These are phyloP conservation scores for Pythium brassicae DNA, from an alignment of 352 stramenopile species.

Conservation along the genomic window DNA sequence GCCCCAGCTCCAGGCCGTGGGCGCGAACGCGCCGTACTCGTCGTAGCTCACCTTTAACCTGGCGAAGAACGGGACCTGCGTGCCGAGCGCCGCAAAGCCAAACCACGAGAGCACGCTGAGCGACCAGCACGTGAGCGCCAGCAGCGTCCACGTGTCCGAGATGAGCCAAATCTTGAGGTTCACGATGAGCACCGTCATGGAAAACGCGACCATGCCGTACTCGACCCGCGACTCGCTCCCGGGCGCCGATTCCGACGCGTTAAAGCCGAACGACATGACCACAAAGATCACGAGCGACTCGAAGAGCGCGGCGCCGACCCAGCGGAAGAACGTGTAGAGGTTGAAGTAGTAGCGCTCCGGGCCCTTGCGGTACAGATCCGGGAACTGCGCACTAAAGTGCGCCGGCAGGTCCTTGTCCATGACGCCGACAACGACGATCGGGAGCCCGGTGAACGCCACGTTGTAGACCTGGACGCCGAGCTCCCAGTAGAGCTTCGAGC, in stretches of 20 bases:
- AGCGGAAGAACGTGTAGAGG: slow-evolving; percentile 70
- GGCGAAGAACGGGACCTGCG: slow-evolving; percentile 48
- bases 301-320: slow-evolving; percentile 71
- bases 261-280: slow-evolving; percentile 76
- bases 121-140: slow-evolving; percentile 55
- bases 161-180: slow-evolving; percentile 93
- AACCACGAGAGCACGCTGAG: slow-evolving; percentile 75
- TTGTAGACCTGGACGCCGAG: slow-evolving; percentile 89
- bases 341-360: slow-evolving; percentile 75
- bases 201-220: slow-evolving; percentile 88
- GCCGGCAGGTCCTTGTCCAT: slow-evolving; percentile 82
- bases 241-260: slow-evolving; percentile 43
- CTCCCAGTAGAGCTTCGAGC: slow-evolving; percentile 80
- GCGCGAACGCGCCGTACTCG: slow-evolving; percentile 65
- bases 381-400: slow-evolving; percentile 71
- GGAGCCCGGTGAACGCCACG: slow-evolving; percentile 90
- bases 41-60: slow-evolving; percentile 75
- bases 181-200: slow-evolving; percentile 90
- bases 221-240: slow-evolving; percentile 76
- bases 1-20: slow-evolving; percentile 44
- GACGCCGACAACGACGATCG: slow-evolving; percentile 68
- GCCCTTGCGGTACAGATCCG: slow-evolving; percentile 67
- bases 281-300: slow-evolving; percentile 81
- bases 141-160: slow-evolving; percentile 67
- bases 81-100: slow-evolving; percentile 51